Evolutionary conservation across 805 yeast genomes (phyloP).

Genomic region (Zygosaccharomyces gambellarensis): DNA sequence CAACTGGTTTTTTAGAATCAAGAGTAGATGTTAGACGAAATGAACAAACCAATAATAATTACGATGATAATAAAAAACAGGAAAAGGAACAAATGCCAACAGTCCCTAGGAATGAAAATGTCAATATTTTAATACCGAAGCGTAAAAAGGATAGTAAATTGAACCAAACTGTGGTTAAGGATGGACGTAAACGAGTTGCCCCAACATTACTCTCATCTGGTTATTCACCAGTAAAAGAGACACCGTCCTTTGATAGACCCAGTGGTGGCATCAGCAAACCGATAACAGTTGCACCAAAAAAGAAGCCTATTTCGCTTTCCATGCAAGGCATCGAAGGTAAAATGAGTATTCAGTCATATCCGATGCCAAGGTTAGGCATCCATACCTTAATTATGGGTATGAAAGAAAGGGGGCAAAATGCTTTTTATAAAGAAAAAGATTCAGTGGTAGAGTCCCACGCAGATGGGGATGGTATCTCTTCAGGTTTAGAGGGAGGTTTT

Average conservation of each 20-base stretch:
- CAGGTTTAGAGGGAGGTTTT: conserved; percentile 12
- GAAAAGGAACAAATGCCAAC: conserved; percentile 3
- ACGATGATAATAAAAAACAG: background rate
- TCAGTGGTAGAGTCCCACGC: conserved; percentile 9
- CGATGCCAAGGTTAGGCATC: conserved; percentile 59
- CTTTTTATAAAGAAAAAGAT: conserved; percentile 15
- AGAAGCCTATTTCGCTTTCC: conserved; percentile 3
- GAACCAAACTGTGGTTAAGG: conserved; percentile 61
- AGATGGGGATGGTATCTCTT: conserved; percentile 15
- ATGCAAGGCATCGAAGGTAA: conserved; percentile 16
- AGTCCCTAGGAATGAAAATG: conserved; percentile 13
- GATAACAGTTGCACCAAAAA: conserved; percentile 10
- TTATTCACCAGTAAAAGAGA: conserved; percentile 20
- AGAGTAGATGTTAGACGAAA: conserved; percentile 4
- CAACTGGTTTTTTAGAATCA: conserved; percentile 11
- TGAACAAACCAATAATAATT: background rate
- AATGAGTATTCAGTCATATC: conserved; percentile 44
- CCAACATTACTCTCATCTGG: conserved; percentile 58
- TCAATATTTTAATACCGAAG: conserved; percentile 30
- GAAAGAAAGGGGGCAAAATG: conserved; percentile 37
- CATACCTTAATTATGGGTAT: conserved; percentile 61
- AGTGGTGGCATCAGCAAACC: conserved; percentile 3
- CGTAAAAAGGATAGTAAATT: conserved; percentile 26
- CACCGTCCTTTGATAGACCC: conserved; percentile 9
- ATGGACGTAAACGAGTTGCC: conserved; percentile 71